Base-by-base conservation (phyloP, 345 rosid genomes). In the Noccaea caerulescens region DNA sequence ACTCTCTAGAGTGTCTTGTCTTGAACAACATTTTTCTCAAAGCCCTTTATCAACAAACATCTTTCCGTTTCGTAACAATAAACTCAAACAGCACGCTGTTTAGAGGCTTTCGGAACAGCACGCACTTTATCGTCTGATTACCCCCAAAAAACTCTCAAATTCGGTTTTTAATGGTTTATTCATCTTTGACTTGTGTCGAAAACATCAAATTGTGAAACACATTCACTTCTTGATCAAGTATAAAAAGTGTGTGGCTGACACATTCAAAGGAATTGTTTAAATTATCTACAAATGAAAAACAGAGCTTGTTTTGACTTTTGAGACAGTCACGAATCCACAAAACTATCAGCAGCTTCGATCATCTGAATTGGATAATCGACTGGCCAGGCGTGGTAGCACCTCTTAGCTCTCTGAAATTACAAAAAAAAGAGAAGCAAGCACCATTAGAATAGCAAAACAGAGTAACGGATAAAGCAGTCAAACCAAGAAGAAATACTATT, bases 11-110 rank as follows among this genome's bases (percentile, higher is more conserved):
- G 38, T 32, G 10, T 20, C 23, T 18, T 5, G 8, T 33, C 18
- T 13, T 1, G 7, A 16, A 37, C 27, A 33, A 55, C 14, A 47
- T 58, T 9, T n/a, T 42, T 7, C 59, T n/a, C 8, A 41, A 27
- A 6, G n/a, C 5, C 42, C 3, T 66, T 20, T 58, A 32, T 9
- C 5, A 49, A 49, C 11, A 27, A 61, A 75, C 9, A 1, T 5
- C 25, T 18, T 69, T 66, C 27, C 79, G 71, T 63, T 76, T 52
- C 2, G 11, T 46, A 39, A 18, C 18, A 39, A 3, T 1, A 20
- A 4, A 30, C 14, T 39, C 23, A 63, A 32, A 76, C 75, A 46
- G 25, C 71, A 1, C 30, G 59, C 52, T 47, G 75, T 76, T 69
- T 32, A 2, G 53, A 20, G 8, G 11, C 10, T 32, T 20, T 8